These are phyloP conservation scores for Ceriops zippeliana DNA, from an alignment of 345 rosid genomes.

Conservation along the genomic window DNA sequence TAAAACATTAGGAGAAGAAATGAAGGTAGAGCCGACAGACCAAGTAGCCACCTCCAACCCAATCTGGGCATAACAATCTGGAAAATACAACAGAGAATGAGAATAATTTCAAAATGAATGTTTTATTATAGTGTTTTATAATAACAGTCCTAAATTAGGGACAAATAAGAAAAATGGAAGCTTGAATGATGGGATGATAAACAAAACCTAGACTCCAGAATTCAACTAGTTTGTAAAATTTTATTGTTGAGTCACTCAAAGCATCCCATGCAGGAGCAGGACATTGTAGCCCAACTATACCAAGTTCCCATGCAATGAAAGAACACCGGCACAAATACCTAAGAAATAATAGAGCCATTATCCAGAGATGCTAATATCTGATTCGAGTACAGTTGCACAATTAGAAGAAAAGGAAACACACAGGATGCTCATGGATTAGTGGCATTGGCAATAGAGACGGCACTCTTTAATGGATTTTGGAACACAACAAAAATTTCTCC, in stretches of 20 bases:
- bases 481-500: no score
- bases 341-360: no score
- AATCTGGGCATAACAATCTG: slow-evolving; percentile 80
- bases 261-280: slow-evolving; percentile 32
- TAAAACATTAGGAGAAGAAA: slow-evolving; percentile 75
- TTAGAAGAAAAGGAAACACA: no score
- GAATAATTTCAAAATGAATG: background rate
- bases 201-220: background rate
- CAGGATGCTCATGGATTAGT: no score
- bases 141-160: background rate
- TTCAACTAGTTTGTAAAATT: background rate
- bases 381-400: no score
- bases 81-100: slow-evolving; percentile 20
- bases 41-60: slow-evolving; percentile 97
- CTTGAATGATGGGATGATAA: background rate
- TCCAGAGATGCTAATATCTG: no score
- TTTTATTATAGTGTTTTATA: background rate
- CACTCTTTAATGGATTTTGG: no score
- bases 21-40: slow-evolving; percentile 67
- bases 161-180: background rate
- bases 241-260: background rate
- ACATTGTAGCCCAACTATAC: no score
- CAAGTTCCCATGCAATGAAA: no score
- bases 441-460: no score
- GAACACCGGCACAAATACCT: no score